Base-by-base conservation (phyloP, 1,284 basidiomycete genomes). In the Retiboletus flavoniger region DNA sequence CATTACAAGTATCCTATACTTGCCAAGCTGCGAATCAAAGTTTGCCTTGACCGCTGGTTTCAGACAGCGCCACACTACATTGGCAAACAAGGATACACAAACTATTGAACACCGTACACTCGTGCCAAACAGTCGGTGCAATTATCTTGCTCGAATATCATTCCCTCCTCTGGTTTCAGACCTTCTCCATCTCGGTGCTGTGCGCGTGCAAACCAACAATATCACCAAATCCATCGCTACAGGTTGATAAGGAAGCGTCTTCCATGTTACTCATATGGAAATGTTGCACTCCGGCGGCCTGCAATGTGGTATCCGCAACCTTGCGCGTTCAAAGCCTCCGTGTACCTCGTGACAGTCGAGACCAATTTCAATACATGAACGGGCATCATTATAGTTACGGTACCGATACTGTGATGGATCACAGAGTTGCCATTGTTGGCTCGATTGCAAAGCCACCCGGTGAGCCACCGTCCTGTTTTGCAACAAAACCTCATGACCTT, bases 311-410 rank as follows among this genome's bases (percentile, higher is more conserved):
- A 42, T 40, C 53, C 46, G 35, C 51, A 31, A 39, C 50, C 51
- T 41, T 50, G 62, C 44, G 62, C 36, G 16, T 43, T 47, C 54
- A 61, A 67, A 53, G 17, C 53, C 40, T 38, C 54, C 66, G 57
- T 13, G 54, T 47, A 53, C 62, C 62, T 60, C 56, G 63, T 65
- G 63, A 59, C 42, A 39, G 47, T 63, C 63, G 48, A 67, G 50
- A 53, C 54, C 62, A 58, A 48, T 54, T 63, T 58, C 50, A 46
- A 60, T 65, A 53, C 63, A 48, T 62, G 63, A 48, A 53, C 67
- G 66, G 63, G 56, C 63, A 65, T 65, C 63, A 65, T 68, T 69
- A 43, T 45, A 64, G 14, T 65, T 69, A 65, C 67, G 63, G 63
- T 68, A 65, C 67, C 63, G 63, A 65, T 62, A 56, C 45, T 46